Evolutionary conservation across 306 rosid genomes (phyloP), one percentile per base, ranked within the genome.

Genomic region (Lathyrus aphaca): DNA sequence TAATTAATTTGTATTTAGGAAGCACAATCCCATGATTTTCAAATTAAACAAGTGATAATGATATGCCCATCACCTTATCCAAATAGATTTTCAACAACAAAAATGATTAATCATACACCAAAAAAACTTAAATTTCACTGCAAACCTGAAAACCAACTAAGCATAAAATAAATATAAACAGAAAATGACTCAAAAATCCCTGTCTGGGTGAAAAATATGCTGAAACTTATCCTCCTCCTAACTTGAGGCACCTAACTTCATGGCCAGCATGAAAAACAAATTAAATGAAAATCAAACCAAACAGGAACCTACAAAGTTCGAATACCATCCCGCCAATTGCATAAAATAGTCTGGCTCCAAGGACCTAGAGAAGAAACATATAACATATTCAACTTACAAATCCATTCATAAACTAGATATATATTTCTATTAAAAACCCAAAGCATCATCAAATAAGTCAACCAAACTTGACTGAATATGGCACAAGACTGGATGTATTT

Each of bases 121-220:
- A 55, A 58, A 30, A 27, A 29, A 66, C 44, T 14, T n/a, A 38
- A 19, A 72, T 66, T 39, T 55, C 66, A 69, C 57, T 23, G 65
- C 80, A 82, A 60, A n/a, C 75, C 71, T 59, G 6, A 68, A 81
- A 78, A 53, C 68, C 80, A 75, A 71, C 65, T 74, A 75, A 49
- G 53, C 78, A 68, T 75, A 75, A 66, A 64, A 78, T 64, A 72
- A 80, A 72, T 81, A 81, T 76, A 59, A 60, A 81, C 82, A 84
- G 54, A 80, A 80, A 72, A 59, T 40, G 80, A 84, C 82, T 71
- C 83, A 78, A 84, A 84, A 81, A 67, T 79, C 84, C 78, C 80
- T 23, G 58, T 48, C 61, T 12, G 68, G 78, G 78, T 72, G 77
- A 68, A 37, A 66, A 77, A 17, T 49, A 54, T 38, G 54, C 68